Evolutionary conservation across 129 eudicot species (phyloP).

Genomic region (Tanacetum coccineum): DNA sequence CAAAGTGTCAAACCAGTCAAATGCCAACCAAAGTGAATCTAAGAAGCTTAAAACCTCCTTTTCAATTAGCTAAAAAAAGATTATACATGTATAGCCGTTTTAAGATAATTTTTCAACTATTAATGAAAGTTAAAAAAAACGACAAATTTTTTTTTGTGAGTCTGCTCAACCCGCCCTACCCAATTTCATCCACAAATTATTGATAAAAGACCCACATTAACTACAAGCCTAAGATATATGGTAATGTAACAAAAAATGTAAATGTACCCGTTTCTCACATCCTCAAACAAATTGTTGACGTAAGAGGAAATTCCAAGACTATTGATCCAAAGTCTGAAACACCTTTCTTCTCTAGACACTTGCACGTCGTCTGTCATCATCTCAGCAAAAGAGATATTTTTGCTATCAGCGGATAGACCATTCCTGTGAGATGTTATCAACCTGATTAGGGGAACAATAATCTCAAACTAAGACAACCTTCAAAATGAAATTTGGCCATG

Average conservation of each 20-base stretch:
- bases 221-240: background rate
- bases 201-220: too few relatives aligned
- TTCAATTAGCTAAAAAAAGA: too few relatives aligned
- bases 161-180: too few relatives aligned
- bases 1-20: too few relatives aligned
- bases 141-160: too few relatives aligned
- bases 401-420: constrained; percentile 86
- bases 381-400: constrained; percentile 89
- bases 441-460: background rate
- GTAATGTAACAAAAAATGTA: constrained; percentile 5
- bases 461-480: too few relatives aligned
- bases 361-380: constrained; percentile 94
- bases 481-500: background rate
- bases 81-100: too few relatives aligned
- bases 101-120: too few relatives aligned
- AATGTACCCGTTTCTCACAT: constrained; percentile 86
- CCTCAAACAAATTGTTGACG: constrained; percentile 88
- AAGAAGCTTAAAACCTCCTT: too few relatives aligned
- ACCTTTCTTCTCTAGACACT: constrained; percentile 91
- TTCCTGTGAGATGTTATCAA: constrained; percentile 42
- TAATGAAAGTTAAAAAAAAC: too few relatives aligned
- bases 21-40: too few relatives aligned
- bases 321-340: constrained; percentile 94
- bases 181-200: too few relatives aligned
- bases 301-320: constrained; percentile 79